Evolutionary conservation across 768 basidiomycete species (phyloP), one percentile per base, ranked within the genome.

Genomic region (Sporobolomyces pararoseus): DNA sequence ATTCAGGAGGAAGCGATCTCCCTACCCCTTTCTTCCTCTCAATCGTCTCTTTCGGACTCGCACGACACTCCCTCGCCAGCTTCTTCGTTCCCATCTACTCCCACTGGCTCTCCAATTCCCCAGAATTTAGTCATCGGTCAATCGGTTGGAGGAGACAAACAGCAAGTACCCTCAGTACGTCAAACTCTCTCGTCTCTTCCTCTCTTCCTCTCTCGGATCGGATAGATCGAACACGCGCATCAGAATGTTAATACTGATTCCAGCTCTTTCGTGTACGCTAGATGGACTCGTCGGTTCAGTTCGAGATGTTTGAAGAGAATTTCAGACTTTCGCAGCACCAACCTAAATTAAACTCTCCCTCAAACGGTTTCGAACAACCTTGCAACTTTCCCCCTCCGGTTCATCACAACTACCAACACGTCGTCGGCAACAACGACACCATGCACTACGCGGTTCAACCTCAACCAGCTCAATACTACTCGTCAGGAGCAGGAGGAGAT

Each of bases 1-100:
- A 46, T 4, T 19, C 23, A 62, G 34, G 10, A 12, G 12, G 47
- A 5, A 9, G 9, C 27, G 7, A 23, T 4, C 35, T 25, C 9
- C 27, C 53, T 17, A 49, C 35, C 49, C 17, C 23, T 57, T 7
- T 34, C n/a, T 27, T 50, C 55, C 32, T 47, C 27, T 31, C 25
- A 17, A 0, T 35, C 63, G 52, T 46, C 29, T n/a, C n/a, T n/a
- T n/a, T n/a, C n/a, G n/a, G n/a, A 42, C 10, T 42, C 39, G 17
- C 9, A 9, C 10, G 39, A 9, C 39, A 17, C 39, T 42, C 61
- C 19, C 39, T 69, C 68, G 2, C 62, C 68, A 23, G 54, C 68
- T 2, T 46, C 62, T 31, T 51, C 46, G 29, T 39, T 52, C 54
- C 68, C 63, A 9, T 51, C 55, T 23, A 68, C 61, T 14, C 67